Percentiles rank a stretch among this genome's conserved stretches.
Conservation (phyloP, 345 rosid genomes). For the Syzygium oleosum region DNA sequence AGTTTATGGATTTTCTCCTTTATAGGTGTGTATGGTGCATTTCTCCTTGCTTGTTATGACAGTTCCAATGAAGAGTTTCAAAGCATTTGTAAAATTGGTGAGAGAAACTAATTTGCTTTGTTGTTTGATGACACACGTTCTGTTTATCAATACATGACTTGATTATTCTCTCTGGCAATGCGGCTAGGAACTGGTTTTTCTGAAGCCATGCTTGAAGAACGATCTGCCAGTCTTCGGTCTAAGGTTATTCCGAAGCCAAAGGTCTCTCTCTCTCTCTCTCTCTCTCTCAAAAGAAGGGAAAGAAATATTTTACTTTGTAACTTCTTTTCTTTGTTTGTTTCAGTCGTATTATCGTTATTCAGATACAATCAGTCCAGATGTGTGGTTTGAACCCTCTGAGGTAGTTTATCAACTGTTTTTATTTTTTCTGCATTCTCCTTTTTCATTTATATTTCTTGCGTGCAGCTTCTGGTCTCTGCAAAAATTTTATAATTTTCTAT, state of each 20-base stretch:
- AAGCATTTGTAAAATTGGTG: constrained; percentile 93
- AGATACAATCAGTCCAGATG: constrained; percentile 71
- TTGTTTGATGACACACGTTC: neutral
- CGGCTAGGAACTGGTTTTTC: constrained; percentile 77
- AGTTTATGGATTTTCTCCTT: neutral
- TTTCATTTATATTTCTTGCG: neutral
- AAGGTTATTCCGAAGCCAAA: constrained; percentile 71
- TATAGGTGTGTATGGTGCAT: constrained; percentile 86
- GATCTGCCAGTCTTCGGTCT: constrained; percentile 71
- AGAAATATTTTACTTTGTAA: neutral
- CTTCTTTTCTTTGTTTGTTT: constrained; percentile 7
- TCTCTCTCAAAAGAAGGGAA: neutral
- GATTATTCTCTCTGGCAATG: neutral
- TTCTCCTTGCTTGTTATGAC: constrained; percentile 92
- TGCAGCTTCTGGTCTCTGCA: neutral
- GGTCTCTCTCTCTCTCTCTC: constrained; percentile 36
- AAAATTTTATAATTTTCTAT: neutral
- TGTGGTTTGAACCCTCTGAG: constrained; percentile 92
- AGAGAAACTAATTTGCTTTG: constrained; percentile 10
- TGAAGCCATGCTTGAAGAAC: constrained; percentile 77
- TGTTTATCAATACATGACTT: neutral
- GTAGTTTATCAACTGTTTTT: constrained; percentile 21
- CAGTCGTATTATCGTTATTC: constrained; percentile 74
- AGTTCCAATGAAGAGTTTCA: constrained; percentile 69
- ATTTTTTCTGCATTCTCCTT: neutral